A percentile compares a stretch with the other conserved stretches of the same genome.
phyloP scores from a whole-genome alignment of 2,329 filamentous ascomycete species.

The Monilinia laxa region DNA sequence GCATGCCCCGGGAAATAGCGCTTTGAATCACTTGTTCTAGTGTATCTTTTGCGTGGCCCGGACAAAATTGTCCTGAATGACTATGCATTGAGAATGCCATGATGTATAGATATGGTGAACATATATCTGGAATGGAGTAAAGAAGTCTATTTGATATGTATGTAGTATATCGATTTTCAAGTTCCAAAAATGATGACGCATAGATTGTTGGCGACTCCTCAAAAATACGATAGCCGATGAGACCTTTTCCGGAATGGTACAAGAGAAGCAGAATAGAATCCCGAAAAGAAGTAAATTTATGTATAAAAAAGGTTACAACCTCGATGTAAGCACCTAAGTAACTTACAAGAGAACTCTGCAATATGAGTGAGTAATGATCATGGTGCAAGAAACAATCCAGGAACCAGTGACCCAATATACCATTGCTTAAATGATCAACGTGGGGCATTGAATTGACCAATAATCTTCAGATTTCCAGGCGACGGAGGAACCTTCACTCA shows the following conservation, averaged over 20 bases:
- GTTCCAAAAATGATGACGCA: not conserved
- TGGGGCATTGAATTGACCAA: conserved; percentile 6
- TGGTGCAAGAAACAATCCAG: not conserved
- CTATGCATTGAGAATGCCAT: conserved; percentile 99
- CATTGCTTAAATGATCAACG: not conserved
- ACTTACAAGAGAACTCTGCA: not conserved
- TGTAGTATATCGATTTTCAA: not conserved
- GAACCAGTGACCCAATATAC: conserved; percentile 6
- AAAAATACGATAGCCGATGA: not conserved
- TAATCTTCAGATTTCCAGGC: not conserved
- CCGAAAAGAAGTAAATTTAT: not conserved
- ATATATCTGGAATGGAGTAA: not conserved
- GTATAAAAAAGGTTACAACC: not conserved
- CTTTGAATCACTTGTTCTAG: conserved; percentile 80
- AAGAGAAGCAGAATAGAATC: not conserved
- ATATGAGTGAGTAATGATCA: not conserved
- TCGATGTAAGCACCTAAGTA: not conserved
- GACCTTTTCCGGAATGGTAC: not conserved
- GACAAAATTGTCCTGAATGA: conserved; percentile 97
- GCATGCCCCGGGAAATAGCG: conserved; percentile 76
- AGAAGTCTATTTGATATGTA: not conserved
- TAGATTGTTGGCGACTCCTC: not conserved
- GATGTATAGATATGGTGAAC: not conserved
- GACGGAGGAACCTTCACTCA: not conserved
- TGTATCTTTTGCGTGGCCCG: conserved; percentile 78